A percentile compares a stretch with the other conserved stretches of the same genome.
phyloP scores from a whole-genome alignment of 2,329 filamentous ascomycete species.

The Fusarium hainanense region DNA sequence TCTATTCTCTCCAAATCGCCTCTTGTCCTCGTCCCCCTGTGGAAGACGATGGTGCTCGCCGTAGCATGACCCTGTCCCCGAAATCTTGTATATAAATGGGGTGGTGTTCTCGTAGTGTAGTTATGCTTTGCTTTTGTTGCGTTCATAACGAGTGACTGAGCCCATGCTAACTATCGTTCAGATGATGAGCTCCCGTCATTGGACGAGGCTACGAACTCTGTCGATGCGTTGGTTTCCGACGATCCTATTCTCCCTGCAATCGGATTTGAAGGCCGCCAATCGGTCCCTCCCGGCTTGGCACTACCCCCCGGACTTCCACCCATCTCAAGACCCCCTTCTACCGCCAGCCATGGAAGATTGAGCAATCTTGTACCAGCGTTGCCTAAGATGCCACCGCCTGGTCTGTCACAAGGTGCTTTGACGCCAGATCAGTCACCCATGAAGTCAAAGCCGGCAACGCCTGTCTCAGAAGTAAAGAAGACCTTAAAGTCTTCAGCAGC shows the following conservation, averaged over 20 bases:
- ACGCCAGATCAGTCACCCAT: constrained; percentile 52
- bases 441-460: constrained; percentile 43
- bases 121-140: constrained; percentile 41
- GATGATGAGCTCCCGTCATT: constrained; percentile 72
- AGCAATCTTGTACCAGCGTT: constrained; percentile 44
- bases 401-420: constrained; percentile 40
- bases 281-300: constrained; percentile 49
- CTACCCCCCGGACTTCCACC: constrained; percentile 37
- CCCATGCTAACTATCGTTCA: constrained; percentile 60
- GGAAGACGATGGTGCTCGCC: constrained; percentile 73
- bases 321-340: constrained; percentile 38
- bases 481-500: constrained; percentile 58
- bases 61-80: constrained; percentile 60
- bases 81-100: constrained; percentile 58
- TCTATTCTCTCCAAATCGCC: constrained; percentile 52
- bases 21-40: constrained; percentile 51
- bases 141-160: constrained; percentile 36
- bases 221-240: constrained; percentile 77
- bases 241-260: constrained; percentile 46
- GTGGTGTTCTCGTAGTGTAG: constrained; percentile 48
- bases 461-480: constrained; percentile 54
- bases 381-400: constrained; percentile 43
- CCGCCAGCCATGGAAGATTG: constrained; percentile 32
- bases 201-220: constrained; percentile 70
- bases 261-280: constrained; percentile 31